Percentiles rank a stretch among this genome's conserved stretches.
Conservation (phyloP, 331 rosid genomes). For the Quercus lobata region DNA sequence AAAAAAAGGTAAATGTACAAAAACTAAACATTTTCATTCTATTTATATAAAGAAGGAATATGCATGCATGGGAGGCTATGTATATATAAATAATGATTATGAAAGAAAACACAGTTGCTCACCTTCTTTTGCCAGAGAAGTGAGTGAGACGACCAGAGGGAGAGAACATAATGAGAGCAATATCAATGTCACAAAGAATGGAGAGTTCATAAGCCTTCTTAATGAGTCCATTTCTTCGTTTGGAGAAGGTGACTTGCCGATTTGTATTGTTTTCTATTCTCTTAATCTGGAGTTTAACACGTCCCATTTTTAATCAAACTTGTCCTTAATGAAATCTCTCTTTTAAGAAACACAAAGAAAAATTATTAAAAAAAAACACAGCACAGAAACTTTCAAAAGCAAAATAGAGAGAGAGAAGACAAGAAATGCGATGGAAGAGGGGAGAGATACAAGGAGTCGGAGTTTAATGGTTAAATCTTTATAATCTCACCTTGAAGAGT, state of each 20-base stretch:
- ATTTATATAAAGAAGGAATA: background rate
- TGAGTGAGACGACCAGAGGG: slow-evolving; percentile 59
- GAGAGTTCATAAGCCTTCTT: slow-evolving; percentile 83
- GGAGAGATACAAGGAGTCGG: background rate
- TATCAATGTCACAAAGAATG: slow-evolving; percentile 73
- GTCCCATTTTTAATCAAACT: slow-evolving; percentile 46
- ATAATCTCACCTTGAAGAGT: slow-evolving; percentile 25
- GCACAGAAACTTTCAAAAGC: background rate
- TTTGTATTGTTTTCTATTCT: slow-evolving; percentile 69
- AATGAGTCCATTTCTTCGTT: slow-evolving; percentile 81
- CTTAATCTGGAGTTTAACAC: slow-evolving; percentile 76
- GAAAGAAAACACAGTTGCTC: background rate
- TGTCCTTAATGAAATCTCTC: background rate
- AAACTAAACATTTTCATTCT: no score
- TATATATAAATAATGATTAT: background rate
- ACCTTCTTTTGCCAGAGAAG: slow-evolving; percentile 72
- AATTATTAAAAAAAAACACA: background rate
- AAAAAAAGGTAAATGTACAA: no score
- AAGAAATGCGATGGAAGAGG: background rate
- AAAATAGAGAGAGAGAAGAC: background rate
- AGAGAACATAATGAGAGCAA: slow-evolving; percentile 82
- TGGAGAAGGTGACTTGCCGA: slow-evolving; percentile 83
- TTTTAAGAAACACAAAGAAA: background rate
- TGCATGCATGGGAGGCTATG: background rate
- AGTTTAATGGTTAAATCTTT: background rate